These are phyloP conservation scores for Aspergillus costaricaensis DNA, from an alignment of 2,329 filamentous ascomycete species.

Conservation along the genomic window DNA sequence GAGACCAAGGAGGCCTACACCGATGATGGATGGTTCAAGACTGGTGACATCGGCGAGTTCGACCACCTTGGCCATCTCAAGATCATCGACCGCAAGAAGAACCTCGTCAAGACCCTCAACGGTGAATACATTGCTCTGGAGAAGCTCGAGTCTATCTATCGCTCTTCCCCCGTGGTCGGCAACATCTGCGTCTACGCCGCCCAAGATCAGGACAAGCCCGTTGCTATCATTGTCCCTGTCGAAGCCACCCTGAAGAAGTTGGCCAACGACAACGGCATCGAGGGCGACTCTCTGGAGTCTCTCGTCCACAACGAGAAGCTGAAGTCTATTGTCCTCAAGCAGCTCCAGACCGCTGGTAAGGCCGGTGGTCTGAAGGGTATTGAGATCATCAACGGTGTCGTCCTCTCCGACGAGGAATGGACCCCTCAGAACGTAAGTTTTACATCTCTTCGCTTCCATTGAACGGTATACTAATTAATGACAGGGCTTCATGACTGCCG, in stretches of 20 bases:
- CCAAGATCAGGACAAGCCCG: constrained; percentile 70
- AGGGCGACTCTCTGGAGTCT: constrained; percentile 65
- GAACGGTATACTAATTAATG: constrained; percentile 27
- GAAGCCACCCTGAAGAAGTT: constrained; percentile 60
- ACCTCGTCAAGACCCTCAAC: constrained; percentile 91
- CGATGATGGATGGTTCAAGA: constrained; percentile 93
- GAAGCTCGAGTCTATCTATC: constrained; percentile 91
- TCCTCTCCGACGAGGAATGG: constrained; percentile 50
- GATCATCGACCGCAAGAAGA: constrained; percentile 97
- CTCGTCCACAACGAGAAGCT: constrained; percentile 59
- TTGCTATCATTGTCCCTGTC: constrained; percentile 74
- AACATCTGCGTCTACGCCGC: constrained; percentile 90
- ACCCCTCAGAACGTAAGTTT: constrained; percentile 45
- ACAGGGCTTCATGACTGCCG: constrained; percentile 66
- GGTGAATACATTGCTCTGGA: constrained; percentile 97
- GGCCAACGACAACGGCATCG: constrained; percentile 60
- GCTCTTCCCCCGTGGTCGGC: constrained; percentile 72
- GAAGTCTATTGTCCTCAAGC: constrained; percentile 43
- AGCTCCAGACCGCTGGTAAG: constrained; percentile 41
- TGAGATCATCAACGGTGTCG: constrained; percentile 48
- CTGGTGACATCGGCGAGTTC: constrained; percentile 92
- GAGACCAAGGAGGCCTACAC: constrained; percentile 80
- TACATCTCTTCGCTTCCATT: background rate
- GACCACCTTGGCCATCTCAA: constrained; percentile 75
- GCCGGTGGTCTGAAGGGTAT: constrained; percentile 41